Percentiles rank a stretch among this genome's conserved stretches.
Evolutionary conservation across 768 basidiomycete genomes (phyloP).

Genomic region (Daedaleopsis nitida): DNA sequence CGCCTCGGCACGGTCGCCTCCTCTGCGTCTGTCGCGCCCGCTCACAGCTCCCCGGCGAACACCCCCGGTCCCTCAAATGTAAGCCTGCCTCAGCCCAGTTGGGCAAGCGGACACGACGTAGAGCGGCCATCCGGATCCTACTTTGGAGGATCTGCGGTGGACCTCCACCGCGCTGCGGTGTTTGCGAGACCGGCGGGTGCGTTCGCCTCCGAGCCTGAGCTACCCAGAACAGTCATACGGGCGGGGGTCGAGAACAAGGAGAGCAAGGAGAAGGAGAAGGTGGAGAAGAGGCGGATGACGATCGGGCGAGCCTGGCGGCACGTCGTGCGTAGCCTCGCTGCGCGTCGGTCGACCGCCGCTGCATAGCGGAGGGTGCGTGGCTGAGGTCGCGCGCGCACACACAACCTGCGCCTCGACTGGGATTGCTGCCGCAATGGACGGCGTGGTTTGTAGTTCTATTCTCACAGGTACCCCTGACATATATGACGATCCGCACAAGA

Average conservation of each 20-base stretch:
- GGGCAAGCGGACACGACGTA: too few relatives aligned
- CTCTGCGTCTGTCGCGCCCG: background rate
- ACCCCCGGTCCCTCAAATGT: too few relatives aligned
- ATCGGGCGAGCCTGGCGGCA: constrained; percentile 24
- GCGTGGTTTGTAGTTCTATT: background rate
- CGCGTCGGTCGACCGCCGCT: constrained; percentile 2
- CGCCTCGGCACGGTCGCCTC: background rate
- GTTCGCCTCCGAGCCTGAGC: background rate
- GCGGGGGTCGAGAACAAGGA: background rate
- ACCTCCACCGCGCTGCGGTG: background rate
- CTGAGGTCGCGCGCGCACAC: too few relatives aligned
- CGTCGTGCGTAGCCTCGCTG: constrained; percentile 22
- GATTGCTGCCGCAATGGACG: too few relatives aligned
- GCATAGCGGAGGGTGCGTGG: too few relatives aligned
- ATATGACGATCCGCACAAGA: too few relatives aligned
- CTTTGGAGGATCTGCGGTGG: background rate
- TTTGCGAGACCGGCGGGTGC: background rate
- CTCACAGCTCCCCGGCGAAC: background rate
- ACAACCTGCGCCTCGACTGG: too few relatives aligned
- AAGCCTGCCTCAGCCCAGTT: too few relatives aligned
- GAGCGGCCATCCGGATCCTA: too few relatives aligned
- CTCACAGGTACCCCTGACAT: too few relatives aligned
- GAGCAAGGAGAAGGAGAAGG: constrained; percentile 2
- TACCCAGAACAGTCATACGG: background rate
- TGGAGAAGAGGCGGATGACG: constrained; percentile 18